These are phyloP conservation scores for Calonectria honghensis DNA, from an alignment of 2,329 filamentous ascomycete genomes.

Conservation along the genomic window DNA sequence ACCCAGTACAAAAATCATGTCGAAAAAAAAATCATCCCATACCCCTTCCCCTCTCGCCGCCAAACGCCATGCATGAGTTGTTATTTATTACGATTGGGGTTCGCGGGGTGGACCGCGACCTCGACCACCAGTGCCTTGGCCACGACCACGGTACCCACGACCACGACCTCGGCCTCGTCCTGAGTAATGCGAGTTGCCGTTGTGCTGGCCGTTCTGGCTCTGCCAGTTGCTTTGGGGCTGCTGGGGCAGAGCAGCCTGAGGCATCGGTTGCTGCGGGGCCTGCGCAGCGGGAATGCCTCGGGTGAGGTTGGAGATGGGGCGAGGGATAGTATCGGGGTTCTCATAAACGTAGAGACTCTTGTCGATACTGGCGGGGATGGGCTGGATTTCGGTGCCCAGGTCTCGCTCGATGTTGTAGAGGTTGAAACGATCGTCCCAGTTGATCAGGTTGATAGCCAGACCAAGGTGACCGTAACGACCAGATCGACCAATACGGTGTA, in stretches of 20 bases:
- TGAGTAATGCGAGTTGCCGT: conserved; percentile 59
- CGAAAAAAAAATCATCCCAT: conserved; percentile 51
- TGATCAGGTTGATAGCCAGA: conserved; percentile 98
- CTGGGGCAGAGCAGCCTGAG: conserved; percentile 57
- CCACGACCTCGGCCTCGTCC: conserved; percentile 63
- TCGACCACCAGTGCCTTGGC: conserved; percentile 59
- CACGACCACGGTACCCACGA: conserved; percentile 63
- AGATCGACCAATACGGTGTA: conserved; percentile 98
- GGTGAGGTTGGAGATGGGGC: conserved; percentile 78
- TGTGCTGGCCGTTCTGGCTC: conserved; percentile 61
- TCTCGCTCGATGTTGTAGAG: conserved; percentile 99
- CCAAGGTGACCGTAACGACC: conserved; percentile 97
- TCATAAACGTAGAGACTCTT: conserved; percentile 99
- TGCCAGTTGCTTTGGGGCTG: conserved; percentile 65
- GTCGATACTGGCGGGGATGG: conserved; percentile 96
- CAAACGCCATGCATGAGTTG: conserved; percentile 55
- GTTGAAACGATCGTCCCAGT: conserved; percentile 99
- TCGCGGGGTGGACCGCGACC: conserved; percentile 62
- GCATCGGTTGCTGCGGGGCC: conserved; percentile 56
- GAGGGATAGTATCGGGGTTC: conserved; percentile 93
- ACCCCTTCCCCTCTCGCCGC: conserved; percentile 48
- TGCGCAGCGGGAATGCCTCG: conserved; percentile 54
- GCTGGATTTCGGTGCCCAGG: conserved; percentile 95
- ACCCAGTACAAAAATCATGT: conserved; percentile 57
- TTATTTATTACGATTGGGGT: conserved; percentile 58